Base-by-base conservation (phyloP, 164 flowering plant species). In the Vitis rotundifolia region DNA sequence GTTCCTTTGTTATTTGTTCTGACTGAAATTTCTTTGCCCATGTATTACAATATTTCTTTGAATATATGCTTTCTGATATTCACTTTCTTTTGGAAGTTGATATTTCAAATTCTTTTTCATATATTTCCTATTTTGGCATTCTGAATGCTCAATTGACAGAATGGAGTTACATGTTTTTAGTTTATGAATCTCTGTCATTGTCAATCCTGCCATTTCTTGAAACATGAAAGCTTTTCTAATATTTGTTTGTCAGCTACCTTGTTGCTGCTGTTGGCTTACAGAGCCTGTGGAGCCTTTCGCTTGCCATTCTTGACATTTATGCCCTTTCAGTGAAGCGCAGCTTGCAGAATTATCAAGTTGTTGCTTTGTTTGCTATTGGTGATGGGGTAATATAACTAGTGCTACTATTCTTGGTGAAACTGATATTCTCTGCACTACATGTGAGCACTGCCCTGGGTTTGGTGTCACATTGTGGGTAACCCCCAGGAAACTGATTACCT, bases 201-300 rank as follows among this genome's bases (percentile, higher is more conserved):
- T 44, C 26, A 29, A 28, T 49, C 65, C 2, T 50, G 66, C 11
- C 44, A 2, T 18, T 67, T 62, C 3, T 52, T 16, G 49, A 65
- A 59, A 73, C 63, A 15, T 63, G 12, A 51, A 5, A 48, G 65
- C 7, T 67, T 52, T 52, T 51, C 47, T 64, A 2, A 7, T 77
- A 18, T 69, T 14, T 78, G 22, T 53, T 68, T 1, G 14, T 69
- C 84, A 88, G 90, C 76, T 88, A 81, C 76, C 88, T 88, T 68
- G 92, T 86, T 62, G 92, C 86, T 12, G 90, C 90, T 69, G 65
- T 80, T 68, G 80, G 88, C 44, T 77, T 88, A 68, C 92, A 88
- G 82, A 76, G 80, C 68, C 56, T 85, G 70, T 88, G 92, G 92
- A 88, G 92, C 70, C 75, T 86, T 55, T 70, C 78, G 0, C 26